phyloP scores from a whole-genome alignment of 1,284 basidiomycete genomes.

The Naganishia albida region DNA sequence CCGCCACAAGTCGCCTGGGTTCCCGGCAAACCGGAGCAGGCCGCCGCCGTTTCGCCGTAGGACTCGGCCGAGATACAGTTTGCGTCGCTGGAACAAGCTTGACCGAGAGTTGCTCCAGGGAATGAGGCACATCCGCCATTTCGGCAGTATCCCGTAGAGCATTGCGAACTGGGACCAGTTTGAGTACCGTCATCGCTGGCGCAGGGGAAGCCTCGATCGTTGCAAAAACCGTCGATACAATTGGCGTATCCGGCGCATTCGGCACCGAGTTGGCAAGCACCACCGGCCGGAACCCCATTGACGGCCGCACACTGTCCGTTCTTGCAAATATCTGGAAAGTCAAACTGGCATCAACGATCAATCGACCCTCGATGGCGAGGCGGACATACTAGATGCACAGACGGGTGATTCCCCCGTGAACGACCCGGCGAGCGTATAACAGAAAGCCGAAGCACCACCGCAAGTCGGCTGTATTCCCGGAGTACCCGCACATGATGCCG shows the following conservation, averaged over 20 bases:
- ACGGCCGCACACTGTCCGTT: neutral
- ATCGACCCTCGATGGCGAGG: neutral
- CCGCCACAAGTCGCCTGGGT: constrained; percentile 1
- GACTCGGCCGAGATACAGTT: neutral
- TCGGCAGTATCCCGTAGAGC: constrained; percentile 5
- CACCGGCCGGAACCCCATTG: neutral
- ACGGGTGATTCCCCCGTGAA: neutral
- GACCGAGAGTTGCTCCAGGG: neutral
- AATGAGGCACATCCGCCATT: neutral
- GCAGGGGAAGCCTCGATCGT: neutral
- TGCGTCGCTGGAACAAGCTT: neutral
- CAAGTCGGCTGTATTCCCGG: neutral
- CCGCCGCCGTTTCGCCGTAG: neutral
- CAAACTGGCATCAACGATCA: neutral
- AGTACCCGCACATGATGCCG: neutral
- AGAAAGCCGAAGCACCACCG: constrained; percentile 6
- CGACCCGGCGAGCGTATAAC: neutral
- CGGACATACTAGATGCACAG: constrained; percentile 10
- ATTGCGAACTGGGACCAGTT: neutral
- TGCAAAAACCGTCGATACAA: neutral
- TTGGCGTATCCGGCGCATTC: neutral
- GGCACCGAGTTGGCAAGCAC: neutral
- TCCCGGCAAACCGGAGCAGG: neutral
- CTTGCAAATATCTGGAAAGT: neutral
- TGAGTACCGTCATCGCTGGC: neutral